Percentiles rank a stretch among this genome's conserved stretches.
phyloP scores from a whole-genome alignment of 108 stramenopile genomes.

The Skeletonema menzelii region DNA sequence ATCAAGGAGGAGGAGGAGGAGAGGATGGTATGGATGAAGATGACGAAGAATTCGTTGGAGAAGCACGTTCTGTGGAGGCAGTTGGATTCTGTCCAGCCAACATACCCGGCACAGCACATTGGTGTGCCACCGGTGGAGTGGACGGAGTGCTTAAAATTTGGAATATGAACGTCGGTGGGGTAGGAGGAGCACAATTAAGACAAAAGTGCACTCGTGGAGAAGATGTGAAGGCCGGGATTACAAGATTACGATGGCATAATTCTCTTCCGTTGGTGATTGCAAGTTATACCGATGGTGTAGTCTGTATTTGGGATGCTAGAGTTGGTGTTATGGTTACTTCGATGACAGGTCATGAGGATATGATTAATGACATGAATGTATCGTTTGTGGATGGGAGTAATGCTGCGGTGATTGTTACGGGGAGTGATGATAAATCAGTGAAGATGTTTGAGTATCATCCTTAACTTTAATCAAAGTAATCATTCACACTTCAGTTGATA shows the following conservation, averaged over 20 bases:
- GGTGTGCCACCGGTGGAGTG: slow-evolving; percentile 88
- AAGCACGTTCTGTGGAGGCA: slow-evolving; percentile 79
- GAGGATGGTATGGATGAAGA: neutral
- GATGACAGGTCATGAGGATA: slow-evolving; percentile 84
- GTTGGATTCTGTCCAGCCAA: slow-evolving; percentile 82
- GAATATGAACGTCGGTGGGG: slow-evolving; percentile 70
- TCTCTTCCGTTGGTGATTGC: slow-evolving; percentile 74
- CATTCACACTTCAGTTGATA: too few relatives aligned
- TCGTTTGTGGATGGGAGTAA: slow-evolving; percentile 32
- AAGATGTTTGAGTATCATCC: slow-evolving; percentile 60
- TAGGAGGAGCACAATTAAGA: slow-evolving; percentile 29
- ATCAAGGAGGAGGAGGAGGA: neutral
- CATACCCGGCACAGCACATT: slow-evolving; percentile 57
- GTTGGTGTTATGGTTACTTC: slow-evolving; percentile 61
- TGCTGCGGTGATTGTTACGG: slow-evolving; percentile 65
- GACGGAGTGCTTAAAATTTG: slow-evolving; percentile 89
- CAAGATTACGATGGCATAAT: slow-evolving; percentile 84
- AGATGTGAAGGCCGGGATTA: slow-evolving; percentile 55
- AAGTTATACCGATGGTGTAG: slow-evolving; percentile 69
- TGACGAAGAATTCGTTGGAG: slow-evolving; percentile 57
- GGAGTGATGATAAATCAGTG: slow-evolving; percentile 80
- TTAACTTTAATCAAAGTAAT: neutral
- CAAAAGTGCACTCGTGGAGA: slow-evolving; percentile 21
- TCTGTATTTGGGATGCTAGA: slow-evolving; percentile 92
- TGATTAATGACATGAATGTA: slow-evolving; percentile 83